Conservation (phyloP, 345 rosid species). For the Raphanus raphanistrum region DNA sequence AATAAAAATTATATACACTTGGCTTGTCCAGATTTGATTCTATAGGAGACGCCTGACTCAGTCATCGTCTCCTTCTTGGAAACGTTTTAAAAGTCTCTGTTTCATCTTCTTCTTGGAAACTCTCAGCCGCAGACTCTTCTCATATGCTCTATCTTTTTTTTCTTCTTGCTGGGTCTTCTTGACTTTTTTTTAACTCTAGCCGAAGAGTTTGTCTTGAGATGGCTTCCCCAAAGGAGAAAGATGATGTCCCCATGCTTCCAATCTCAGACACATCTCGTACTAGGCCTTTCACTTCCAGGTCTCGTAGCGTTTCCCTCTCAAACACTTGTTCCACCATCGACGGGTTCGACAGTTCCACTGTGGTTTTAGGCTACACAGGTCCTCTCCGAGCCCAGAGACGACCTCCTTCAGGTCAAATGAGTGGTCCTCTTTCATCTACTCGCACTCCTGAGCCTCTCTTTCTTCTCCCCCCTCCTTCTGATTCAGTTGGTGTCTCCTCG, state of each 20-base stretch:
- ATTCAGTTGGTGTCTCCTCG: constrained; percentile 4
- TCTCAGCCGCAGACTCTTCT: not conserved
- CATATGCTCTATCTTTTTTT: not conserved
- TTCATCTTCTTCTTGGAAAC: not conserved
- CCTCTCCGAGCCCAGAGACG: constrained; percentile 72
- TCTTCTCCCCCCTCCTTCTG: constrained; percentile 16
- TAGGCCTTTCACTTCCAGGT: constrained; percentile 44
- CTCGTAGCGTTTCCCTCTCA: constrained; percentile 63
- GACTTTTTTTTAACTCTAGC: not conserved
- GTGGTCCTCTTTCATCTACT: constrained; percentile 59
- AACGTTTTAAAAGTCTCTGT: not conserved
- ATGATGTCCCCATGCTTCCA: constrained; percentile 20
- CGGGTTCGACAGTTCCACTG: constrained; percentile 44
- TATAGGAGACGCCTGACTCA: not conserved
- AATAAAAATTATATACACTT: not conserved
- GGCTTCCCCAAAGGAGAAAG: constrained; percentile 9
- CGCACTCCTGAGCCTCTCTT: constrained; percentile 40
- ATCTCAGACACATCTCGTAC: constrained; percentile 39
- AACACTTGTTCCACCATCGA: constrained; percentile 51
- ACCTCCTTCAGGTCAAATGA: constrained; percentile 54
- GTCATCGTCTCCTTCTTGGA: not conserved
- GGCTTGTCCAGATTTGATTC: not conserved
- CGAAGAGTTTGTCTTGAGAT: constrained; percentile 1
- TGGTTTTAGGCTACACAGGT: constrained; percentile 70
- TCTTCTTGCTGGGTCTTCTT: not conserved